Evolutionary conservation across 257 asterid species (phyloP), one percentile per base, ranked within the genome.

Genomic region (Penstemon eatonii): DNA sequence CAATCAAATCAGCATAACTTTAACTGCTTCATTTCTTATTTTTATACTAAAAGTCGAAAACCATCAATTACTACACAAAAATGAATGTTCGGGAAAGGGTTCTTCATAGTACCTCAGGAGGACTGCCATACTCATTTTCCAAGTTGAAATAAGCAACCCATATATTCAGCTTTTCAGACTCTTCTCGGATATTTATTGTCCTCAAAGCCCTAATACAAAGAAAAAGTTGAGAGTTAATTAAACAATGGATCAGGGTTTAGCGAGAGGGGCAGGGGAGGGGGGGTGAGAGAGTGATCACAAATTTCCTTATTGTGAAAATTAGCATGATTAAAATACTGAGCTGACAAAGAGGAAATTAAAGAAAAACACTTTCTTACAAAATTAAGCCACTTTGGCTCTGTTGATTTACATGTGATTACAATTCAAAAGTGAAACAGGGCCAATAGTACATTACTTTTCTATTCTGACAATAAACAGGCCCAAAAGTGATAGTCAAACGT

Each of bases 71-170:
- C 45, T 25, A 57, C 40, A 42, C n/a, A 57, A 37, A 70, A 61
- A 8, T 4, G 38, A 39, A 12, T 9, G 40, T 42, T 8, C 6
- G 18, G 40, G 10, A 7, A 43, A 67, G 62, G 68, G 66, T n/a
- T 15, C 44, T 47, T 72, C 25, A 10, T 61, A 51, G 59, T 87
- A 91, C 99, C 99, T 94, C 88, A 3, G 96, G 90, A 59, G 99
- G 97, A 73, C 71, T 87, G 62, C 99, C 99, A 71, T 83, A 81
- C 73, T 89, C 89, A 74, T 87, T 94, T 72, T 94, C 99, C 75
- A 94, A 86, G 81, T 94, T 94, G 73, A 94, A 89, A 65, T 83
- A 93, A 37, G 99, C 99, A 78, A 82, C 87, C 96, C 97, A 93
- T 59, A 93, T 76, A 76, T 87, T 90, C 83, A 90, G 85, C 85